Evolutionary conservation across 129 eudicot genomes (phyloP), one percentile per base, ranked within the genome.

Genomic region (Pulicaria dysenterica): DNA sequence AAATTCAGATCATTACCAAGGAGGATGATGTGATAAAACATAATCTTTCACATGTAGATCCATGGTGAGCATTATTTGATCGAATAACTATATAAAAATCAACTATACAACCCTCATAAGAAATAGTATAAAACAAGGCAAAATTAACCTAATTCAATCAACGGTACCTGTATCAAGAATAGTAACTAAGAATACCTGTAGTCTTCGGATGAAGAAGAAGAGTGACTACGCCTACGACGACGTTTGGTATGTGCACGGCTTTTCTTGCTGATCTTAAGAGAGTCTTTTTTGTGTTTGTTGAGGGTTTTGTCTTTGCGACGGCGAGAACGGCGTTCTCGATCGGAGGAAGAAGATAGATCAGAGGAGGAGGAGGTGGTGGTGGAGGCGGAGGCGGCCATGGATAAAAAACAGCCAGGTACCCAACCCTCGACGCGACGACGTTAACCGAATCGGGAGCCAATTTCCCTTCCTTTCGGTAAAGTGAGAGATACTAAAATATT

Each of bases 211-310:
- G 82, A 77, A 19, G 97, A 91, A 14, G 91, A 73, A 0, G 93
- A 86, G 43, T 57, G 86, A 59, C 75, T 87, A 40, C 87, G 80
- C 49, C 96, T 88, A 44, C 88, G 96, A 46, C 95, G 95, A 63
- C 89, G 87, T 39, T 86, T 59, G 58, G 94, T 63, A 38, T 69
- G 82, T 6, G 95, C 70, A 48, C 88, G 86, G 82, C 85, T 80
- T 72, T 75, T 87, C 83, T 89, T 86, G 63, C 78, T 64, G 77
- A 87, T 73, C 85, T 89, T 92, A 16, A 83, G 91, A 41, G 76
- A 49, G 34, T 84, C 89, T 4, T 60, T 78, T 70, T 78, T 78
- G 69, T 59, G 77, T 42, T 80, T 77, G 64, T 78, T 79, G 7
- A 48, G 74, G 51, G 55, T 74, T 34, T 66, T 72, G 40, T 68